Conservation (phyloP, 768 basidiomycete genomes). For the Hemileccinum rubropunctum region DNA sequence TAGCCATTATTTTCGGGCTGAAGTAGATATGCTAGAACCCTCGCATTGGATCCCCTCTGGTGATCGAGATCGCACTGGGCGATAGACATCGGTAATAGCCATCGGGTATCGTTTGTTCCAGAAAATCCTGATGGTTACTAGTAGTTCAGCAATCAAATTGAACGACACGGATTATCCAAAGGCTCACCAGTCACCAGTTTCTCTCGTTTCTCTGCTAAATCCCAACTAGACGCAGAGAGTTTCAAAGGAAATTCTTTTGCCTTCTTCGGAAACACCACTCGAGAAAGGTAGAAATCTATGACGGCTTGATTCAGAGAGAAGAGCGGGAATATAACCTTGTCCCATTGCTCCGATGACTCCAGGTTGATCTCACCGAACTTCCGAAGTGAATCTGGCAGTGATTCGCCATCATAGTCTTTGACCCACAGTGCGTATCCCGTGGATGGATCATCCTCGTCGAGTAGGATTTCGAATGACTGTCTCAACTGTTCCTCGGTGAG, state of each 20-base stretch:
- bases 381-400: not conserved
- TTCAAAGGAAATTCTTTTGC: not conserved
- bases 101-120: slow-evolving; percentile 49
- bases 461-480: not conserved
- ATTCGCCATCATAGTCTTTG: not conserved
- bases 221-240: not conserved
- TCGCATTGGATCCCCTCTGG: slow-evolving; percentile 45
- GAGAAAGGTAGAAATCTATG: slow-evolving; percentile 15
- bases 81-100: slow-evolving; percentile 13
- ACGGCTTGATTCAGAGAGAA: not conserved
- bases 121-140: slow-evolving; percentile 36
- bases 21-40: slow-evolving; percentile 22
- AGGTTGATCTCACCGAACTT: not conserved
- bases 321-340: not conserved
- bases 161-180: not conserved
- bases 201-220: not conserved
- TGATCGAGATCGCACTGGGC: slow-evolving; percentile 31
- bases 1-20: slow-evolving; percentile 38
- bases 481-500: slow-evolving; percentile 1
- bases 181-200: not conserved
- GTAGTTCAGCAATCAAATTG: not conserved
- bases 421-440: not conserved
- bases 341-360: not conserved
- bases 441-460: not conserved
- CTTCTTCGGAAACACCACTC: slow-evolving; percentile 1